Base-by-base conservation (phyloP, 2,329 filamentous ascomycete species). In the Apiospora marii region DNA sequence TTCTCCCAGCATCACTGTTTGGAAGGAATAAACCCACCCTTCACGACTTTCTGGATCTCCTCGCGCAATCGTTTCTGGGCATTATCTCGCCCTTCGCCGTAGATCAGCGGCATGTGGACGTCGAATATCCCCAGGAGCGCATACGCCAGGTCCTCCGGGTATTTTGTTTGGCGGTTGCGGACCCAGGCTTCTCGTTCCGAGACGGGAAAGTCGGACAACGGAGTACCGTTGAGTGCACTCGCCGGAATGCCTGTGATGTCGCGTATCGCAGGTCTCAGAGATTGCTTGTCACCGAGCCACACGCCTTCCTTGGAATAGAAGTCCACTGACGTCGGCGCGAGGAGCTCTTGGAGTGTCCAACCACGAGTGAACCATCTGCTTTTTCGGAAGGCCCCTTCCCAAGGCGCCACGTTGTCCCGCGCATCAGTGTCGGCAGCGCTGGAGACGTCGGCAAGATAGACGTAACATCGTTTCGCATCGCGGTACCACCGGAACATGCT, bases 161-260 rank as follows among this genome's bases (percentile, higher is more conserved):
- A 69, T 53, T 71, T 75, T 7, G 75, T 76, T 43, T 74, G 53
- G 16, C 75, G 73, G 44, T 67, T 67, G 12, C 61, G 44, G 12
- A 68, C 46, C 73, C 73, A 77, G n/a, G 73, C 37, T 24, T 72
- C 61, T 72, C 71, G 67, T 69, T 76, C 73, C 10, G n/a, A 27
- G 24, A 74, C 5, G 67, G 67, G 71, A 27, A 77, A 80, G 27
- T 74, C 10, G n/a, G 70, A 49, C 22, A 80, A 70, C 5, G 61
- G 30, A 8, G 12, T 64, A 22, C 74, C 75, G 19, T 61, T 70
- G 48, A 81, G 75, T 13, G 74, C 76, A 30, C n/a, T 7, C 34
- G 74, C 27, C 19, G 75, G 64, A 53, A 81, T 78, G 0, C 67
- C 51, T 14, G 78, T 81, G 41, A 64, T 44, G n/a, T 46, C 58